These are phyloP conservation scores for Plantago major DNA, from an alignment of 257 asterid genomes.

Conservation along the genomic window DNA sequence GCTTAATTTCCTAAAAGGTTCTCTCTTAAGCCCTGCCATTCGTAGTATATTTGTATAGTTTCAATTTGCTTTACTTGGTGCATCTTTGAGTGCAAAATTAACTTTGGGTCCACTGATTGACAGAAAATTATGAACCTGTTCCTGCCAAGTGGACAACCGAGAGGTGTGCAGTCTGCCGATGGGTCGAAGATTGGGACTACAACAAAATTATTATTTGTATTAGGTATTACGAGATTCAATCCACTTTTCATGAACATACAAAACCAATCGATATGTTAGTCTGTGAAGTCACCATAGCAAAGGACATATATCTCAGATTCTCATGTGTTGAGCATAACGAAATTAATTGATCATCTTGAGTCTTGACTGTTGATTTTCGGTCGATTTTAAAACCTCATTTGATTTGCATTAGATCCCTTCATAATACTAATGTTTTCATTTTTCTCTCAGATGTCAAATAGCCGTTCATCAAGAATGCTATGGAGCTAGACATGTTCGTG, in stretches of 20 bases:
- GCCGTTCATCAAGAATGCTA: constrained; percentile 99
- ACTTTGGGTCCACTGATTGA: constrained; percentile 24
- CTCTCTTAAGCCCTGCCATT: constrained; percentile 15
- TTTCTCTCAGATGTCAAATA: constrained; percentile 79
- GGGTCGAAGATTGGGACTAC: constrained; percentile 99
- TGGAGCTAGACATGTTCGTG: constrained; percentile 91
- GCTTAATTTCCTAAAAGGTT: constrained; percentile 83
- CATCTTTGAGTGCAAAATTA: constrained; percentile 14
- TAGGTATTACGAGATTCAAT: constrained; percentile 34
- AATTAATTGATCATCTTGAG: background rate
- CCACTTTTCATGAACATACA: background rate
- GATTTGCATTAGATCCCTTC: constrained; percentile 10
- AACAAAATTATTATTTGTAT: constrained; percentile 81
- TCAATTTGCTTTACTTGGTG: constrained; percentile 16
- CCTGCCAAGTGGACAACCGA: constrained; percentile 95
- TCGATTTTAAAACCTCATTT: background rate
- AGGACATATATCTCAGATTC: too few species aligned
- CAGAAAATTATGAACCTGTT: constrained; percentile 92
- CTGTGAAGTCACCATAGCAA: background rate
- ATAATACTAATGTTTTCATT: constrained; percentile 18
- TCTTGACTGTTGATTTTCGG: background rate
- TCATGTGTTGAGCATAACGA: background rate
- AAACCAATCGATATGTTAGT: background rate
- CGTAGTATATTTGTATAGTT: constrained; percentile 12
- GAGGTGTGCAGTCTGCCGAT: constrained; percentile 99